These are phyloP conservation scores for Paramecium pentaurelia DNA, from an alignment of 73 alveolate species.

Conservation along the genomic window DNA sequence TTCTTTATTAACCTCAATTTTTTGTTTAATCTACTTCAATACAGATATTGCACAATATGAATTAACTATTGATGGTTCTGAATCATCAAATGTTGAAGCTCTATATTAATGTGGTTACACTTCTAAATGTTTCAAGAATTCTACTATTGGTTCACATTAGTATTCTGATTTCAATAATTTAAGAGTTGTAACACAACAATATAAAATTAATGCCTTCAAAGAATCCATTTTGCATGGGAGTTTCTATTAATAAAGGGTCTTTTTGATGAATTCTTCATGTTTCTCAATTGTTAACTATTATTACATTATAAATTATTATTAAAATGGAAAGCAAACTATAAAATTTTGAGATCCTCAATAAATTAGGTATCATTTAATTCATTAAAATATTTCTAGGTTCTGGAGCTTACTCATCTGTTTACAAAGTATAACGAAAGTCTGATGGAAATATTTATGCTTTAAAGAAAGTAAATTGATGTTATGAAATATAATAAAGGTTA, in stretches of 20 bases:
- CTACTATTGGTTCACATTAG: background rate
- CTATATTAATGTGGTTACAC: background rate
- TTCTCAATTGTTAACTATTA: background rate
- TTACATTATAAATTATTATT: background rate
- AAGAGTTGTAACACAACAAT: background rate
- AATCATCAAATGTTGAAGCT: background rate
- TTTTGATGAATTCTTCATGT: background rate
- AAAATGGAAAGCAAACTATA: slow-evolving; percentile 31
- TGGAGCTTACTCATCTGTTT: slow-evolving; percentile 66
- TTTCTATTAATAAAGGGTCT: background rate
- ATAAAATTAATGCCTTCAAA: background rate
- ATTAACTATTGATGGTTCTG: background rate
- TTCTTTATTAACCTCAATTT: background rate
- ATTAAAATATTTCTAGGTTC: slow-evolving; percentile 16
- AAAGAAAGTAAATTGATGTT: slow-evolving; percentile 8
- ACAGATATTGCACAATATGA: background rate
- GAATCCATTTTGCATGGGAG: background rate
- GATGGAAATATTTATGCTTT: slow-evolving; percentile 65
- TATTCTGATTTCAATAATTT: background rate
- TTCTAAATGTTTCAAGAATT: background rate
- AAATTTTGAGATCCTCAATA: slow-evolving; percentile 13
- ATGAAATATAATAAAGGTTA: background rate
- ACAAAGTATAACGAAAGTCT: slow-evolving; percentile 59
- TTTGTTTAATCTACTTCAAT: background rate
- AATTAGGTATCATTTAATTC: background rate